Evolutionary conservation across 352 stramenopile species (phyloP).

Genomic region (Pythium periplocum): DNA sequence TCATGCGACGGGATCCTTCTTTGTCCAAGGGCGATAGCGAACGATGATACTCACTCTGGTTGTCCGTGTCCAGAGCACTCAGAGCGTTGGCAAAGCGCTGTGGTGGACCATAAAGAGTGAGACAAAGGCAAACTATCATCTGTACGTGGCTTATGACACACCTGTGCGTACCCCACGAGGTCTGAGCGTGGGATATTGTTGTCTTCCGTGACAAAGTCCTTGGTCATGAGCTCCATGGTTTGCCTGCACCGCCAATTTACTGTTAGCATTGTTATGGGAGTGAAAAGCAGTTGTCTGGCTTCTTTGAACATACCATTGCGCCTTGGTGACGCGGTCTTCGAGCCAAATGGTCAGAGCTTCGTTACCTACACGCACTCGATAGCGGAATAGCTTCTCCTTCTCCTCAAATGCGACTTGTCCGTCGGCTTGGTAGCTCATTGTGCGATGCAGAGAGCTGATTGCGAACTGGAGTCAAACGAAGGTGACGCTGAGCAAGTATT

Average conservation of each 20-base stretch:
- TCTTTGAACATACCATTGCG: conserved; percentile 3
- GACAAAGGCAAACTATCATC: neutral
- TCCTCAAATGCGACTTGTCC: neutral
- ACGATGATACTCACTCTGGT: too few species aligned
- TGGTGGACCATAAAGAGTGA: neutral
- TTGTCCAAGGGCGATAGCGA: too few species aligned
- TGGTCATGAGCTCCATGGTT: neutral
- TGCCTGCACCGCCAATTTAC: neutral
- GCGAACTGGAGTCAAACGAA: too few species aligned
- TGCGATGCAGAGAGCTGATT: neutral
- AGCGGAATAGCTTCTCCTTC: neutral
- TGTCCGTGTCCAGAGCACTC: too few species aligned
- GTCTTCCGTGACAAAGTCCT: conserved; percentile 1
- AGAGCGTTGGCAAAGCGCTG: too few species aligned
- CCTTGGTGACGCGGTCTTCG: conserved; percentile 8
- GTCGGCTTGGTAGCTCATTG: conserved; percentile 4
- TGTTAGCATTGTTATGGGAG: neutral
- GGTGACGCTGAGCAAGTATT: too few species aligned
- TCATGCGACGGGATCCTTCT: neutral
- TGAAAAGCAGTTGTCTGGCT: neutral
- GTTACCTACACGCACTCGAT: conserved; percentile 1
- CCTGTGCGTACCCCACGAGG: neutral
- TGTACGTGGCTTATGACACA: neutral
- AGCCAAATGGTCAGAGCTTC: conserved; percentile 9
- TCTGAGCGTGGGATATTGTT: neutral